A percentile compares a stretch with the other conserved stretches of the same genome.
Conservation (phyloP, 306 rosid species). For the Dalbergia oliveri region DNA sequence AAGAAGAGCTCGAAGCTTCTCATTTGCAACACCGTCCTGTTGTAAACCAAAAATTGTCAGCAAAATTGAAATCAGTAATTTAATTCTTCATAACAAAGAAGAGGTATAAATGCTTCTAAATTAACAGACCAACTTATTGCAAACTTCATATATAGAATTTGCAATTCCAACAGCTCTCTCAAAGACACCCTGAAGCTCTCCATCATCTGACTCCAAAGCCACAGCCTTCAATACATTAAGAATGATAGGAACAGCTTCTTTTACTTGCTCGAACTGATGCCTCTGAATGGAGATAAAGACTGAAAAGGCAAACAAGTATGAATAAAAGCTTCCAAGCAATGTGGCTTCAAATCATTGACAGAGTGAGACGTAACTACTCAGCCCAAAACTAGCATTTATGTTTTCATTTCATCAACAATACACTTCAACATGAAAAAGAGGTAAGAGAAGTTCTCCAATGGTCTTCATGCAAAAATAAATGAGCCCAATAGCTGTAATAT, state of each 20-base stretch:
- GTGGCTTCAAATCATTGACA: conserved; percentile 40
- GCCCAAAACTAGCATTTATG: conserved; percentile 38
- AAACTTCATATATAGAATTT: conserved; percentile 67
- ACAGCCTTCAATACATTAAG: conserved; percentile 71
- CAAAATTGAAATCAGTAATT: conserved; percentile 39
- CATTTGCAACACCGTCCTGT: conserved; percentile 65
- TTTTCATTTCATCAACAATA: conserved; percentile 42
- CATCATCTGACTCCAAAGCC: conserved; percentile 64
- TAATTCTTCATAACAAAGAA: conserved; percentile 34
- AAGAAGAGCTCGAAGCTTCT: conserved; percentile 76
- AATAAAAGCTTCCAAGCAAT: conserved; percentile 31
- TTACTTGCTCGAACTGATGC: conserved; percentile 87
- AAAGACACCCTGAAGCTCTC: conserved; percentile 59
- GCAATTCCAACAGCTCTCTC: conserved; percentile 72
- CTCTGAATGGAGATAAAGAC: conserved; percentile 74
- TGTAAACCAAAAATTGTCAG: conserved; percentile 40
- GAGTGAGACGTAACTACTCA: conserved; percentile 4
- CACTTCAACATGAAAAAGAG: conserved; percentile 8
- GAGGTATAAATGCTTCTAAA: conserved; percentile 31
- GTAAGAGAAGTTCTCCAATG: conserved; percentile 10
- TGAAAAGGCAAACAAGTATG: conserved; percentile 55
- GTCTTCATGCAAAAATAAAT: not conserved
- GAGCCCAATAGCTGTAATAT: not conserved
- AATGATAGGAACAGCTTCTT: conserved; percentile 70
- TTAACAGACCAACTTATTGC: conserved; percentile 70